Evolutionary conservation across 305 asterid species (phyloP), one percentile per base, ranked within the genome.

Genomic region (Salvia sclarea): DNA sequence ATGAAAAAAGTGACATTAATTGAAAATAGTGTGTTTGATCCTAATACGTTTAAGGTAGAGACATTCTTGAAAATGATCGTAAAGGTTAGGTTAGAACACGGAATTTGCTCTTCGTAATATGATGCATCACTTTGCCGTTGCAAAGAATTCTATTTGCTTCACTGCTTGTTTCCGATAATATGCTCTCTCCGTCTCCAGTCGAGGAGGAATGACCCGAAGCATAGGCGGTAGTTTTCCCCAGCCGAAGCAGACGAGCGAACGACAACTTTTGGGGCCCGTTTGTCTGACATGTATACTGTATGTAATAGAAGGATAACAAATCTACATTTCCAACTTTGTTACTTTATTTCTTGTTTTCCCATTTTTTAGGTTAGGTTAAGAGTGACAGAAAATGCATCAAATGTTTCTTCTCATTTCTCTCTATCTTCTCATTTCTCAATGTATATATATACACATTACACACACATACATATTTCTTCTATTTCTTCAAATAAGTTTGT

Each of bases 271-370:
- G 14, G 20, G n/a, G 3, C 14, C 5, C 8, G 47, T 48, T 28
- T 16, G 57, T n/a, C 17, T 60, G 53, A 64, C 59, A 9, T 66
- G 76, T 70, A 76, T 60, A 66, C 76, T 58, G 59, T 58, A 70
- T 55, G 73, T 70, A 57, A 49, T 4, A 25, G 30, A 38, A 64
- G 21, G 68, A 63, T 16, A 6, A 55, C 56, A 66, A 13, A 50
- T 41, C 11, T 25, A 16, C 50, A 7, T 47, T 24, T 60, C 8
- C 25, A 54, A 8, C 28, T 17, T 50, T 12, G 48, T 18, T 41
- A 14, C 21, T 47, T 20, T 16, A 35, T 6, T 8, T 33, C 28
- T 68, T 35, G 45, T 33, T 72, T 33, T 44, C 25, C n/a, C 47
- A 9, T 11, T 33, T 45, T 33, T 22, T 4, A 44, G 60, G 64